phyloP scores from a whole-genome alignment of 768 basidiomycete species.

The Boletus pseudo-olivaceus region DNA sequence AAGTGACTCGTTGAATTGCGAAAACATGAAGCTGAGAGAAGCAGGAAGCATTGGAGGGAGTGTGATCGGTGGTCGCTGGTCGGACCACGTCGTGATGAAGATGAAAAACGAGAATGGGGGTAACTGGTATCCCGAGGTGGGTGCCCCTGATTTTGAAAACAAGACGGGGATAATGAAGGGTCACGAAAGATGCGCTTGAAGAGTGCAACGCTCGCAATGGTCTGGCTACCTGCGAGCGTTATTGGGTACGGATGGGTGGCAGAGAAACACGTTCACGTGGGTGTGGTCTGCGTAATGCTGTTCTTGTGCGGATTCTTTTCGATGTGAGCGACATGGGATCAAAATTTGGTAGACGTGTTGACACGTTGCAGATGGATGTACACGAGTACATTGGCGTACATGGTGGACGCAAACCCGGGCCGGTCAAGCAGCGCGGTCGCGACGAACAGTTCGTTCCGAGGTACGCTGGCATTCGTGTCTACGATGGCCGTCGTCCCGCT shows the following conservation, averaged over 20 bases:
- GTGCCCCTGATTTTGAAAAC: conserved; percentile 3
- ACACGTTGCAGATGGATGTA: conserved; percentile 49
- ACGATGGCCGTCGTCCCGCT: conserved; percentile 74
- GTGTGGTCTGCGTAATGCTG: conserved; percentile 66
- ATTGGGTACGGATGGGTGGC: conserved; percentile 76
- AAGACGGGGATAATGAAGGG: background rate
- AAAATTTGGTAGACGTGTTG: background rate
- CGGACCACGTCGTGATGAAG: conserved; percentile 45
- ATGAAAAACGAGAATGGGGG: conserved; percentile 46
- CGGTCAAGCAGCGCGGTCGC: conserved; percentile 75
- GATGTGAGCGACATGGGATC: conserved; percentile 46
- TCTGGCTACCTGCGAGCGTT: conserved; percentile 53
- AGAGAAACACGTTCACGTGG: conserved; percentile 57
- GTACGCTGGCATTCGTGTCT: conserved; percentile 61
- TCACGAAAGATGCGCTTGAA: conserved; percentile 62
- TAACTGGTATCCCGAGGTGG: conserved; percentile 60
- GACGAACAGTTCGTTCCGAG: conserved; percentile 73
- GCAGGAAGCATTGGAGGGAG: conserved; percentile 51
- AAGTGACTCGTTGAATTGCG: conserved; percentile 12
- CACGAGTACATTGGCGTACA: conserved; percentile 71
- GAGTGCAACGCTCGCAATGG: conserved; percentile 56
- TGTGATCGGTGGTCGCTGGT: conserved; percentile 56
- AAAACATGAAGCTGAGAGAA: background rate
- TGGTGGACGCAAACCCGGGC: conserved; percentile 84
- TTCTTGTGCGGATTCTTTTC: conserved; percentile 72